Percentiles rank a stretch among this genome's conserved stretches.
phyloP scores from a whole-genome alignment of 2,329 filamentous ascomycete genomes.

The Sclerotinia minor region DNA sequence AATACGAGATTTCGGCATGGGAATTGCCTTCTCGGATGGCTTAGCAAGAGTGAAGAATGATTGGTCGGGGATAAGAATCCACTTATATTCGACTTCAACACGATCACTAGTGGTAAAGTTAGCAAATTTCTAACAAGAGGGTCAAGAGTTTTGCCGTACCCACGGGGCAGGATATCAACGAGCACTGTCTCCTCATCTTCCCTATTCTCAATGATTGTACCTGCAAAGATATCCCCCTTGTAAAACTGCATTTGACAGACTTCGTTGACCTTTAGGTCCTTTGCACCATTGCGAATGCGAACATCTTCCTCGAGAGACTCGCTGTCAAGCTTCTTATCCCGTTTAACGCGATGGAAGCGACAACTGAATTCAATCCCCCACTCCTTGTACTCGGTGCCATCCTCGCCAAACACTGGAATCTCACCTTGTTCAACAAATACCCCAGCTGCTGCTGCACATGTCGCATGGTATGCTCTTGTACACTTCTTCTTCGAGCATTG shows the following conservation, averaged over 20 bases:
- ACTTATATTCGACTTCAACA: slow-evolving; percentile 82
- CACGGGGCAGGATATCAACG: slow-evolving; percentile 80
- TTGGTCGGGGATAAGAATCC: slow-evolving; percentile 71
- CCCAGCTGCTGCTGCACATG: slow-evolving; percentile 87
- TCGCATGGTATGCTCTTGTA: slow-evolving; percentile 88
- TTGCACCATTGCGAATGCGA: slow-evolving; percentile 67
- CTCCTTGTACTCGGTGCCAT: slow-evolving; percentile 89
- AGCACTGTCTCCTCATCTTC: slow-evolving; percentile 72
- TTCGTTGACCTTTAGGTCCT: slow-evolving; percentile 67
- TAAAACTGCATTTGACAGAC: slow-evolving; percentile 85
- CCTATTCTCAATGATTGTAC: slow-evolving; percentile 81
- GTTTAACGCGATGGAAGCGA: slow-evolving; percentile 87
- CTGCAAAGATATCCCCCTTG: slow-evolving; percentile 86
- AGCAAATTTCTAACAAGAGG: slow-evolving; percentile 41
- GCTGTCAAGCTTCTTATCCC: slow-evolving; percentile 72
- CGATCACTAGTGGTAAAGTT: slow-evolving; percentile 58
- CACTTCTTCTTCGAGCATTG: slow-evolving; percentile 97
- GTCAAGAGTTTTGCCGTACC: slow-evolving; percentile 55
- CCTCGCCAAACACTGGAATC: slow-evolving; percentile 83
- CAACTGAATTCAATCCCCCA: slow-evolving; percentile 92
- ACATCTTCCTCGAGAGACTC: slow-evolving; percentile 69
- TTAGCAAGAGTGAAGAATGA: slow-evolving; percentile 71
- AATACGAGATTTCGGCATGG: slow-evolving; percentile 64
- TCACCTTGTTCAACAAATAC: slow-evolving; percentile 87
- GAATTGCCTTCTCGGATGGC: slow-evolving; percentile 70